Percentiles rank a stretch among this genome's conserved stretches.
Evolutionary conservation across 768 basidiomycete species (phyloP).

Genomic region (Termitomyces sp.): DNA sequence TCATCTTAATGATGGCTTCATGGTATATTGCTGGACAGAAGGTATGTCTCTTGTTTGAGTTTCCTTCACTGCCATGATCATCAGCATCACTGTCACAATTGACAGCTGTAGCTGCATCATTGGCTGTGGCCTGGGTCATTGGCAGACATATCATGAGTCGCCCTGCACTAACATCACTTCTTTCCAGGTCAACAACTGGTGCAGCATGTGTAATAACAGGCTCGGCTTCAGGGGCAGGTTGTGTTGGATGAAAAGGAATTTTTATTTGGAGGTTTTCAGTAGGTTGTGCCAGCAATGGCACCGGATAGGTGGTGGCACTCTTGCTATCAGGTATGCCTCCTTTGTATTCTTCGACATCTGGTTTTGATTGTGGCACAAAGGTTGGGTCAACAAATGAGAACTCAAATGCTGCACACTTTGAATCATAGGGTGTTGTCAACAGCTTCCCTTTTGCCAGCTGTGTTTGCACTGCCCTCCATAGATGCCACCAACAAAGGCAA

Average conservation of each 20-base stretch:
- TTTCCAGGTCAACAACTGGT: neutral
- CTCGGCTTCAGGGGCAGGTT: neutral
- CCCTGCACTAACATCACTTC: neutral
- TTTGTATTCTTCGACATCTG: constrained; percentile 18
- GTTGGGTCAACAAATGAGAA: constrained; percentile 17
- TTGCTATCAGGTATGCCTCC: constrained; percentile 23
- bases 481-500: constrained; percentile 24
- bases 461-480: constrained; percentile 16
- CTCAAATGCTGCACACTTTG: constrained; percentile 10
- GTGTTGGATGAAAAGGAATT: neutral
- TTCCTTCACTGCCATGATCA: neutral
- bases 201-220: neutral
- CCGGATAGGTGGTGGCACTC: neutral
- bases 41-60: constrained; percentile 1
- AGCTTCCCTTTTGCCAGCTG: constrained; percentile 17
- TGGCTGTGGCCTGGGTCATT: neutral
- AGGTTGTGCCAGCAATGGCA: neutral
- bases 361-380: constrained; percentile 15
- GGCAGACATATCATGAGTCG: neutral
- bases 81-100: neutral
- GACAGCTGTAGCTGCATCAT: neutral
- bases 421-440: constrained; percentile 20
- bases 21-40: constrained; percentile 14
- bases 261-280: neutral
- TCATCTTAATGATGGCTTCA: constrained; percentile 18